These are phyloP conservation scores for Veloboletus limbatus DNA, from an alignment of 1,284 basidiomycete genomes.

Conservation along the genomic window DNA sequence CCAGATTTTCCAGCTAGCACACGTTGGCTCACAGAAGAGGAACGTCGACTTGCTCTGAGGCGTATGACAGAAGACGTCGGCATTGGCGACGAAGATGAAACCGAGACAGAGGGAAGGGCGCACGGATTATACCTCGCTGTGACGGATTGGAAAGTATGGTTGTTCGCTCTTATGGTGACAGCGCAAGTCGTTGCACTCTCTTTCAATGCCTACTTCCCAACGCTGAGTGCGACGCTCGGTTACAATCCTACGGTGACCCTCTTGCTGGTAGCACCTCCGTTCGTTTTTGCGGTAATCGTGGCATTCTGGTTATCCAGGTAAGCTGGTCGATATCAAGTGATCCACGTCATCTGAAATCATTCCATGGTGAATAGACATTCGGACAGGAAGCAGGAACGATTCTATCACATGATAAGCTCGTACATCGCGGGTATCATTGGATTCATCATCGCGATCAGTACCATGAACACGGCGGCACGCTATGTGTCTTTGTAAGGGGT, in stretches of 20 bases:
- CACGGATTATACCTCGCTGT: slow-evolving; percentile 59
- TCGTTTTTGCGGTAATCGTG: slow-evolving; percentile 62
- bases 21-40: slow-evolving; percentile 59
- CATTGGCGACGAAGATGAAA: slow-evolving; percentile 28
- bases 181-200: slow-evolving; percentile 43
- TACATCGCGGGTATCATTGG: slow-evolving; percentile 58
- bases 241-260: slow-evolving; percentile 64
- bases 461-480: slow-evolving; percentile 64
- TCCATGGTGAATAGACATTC: slow-evolving; percentile 11
- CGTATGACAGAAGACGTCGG: slow-evolving; percentile 75
- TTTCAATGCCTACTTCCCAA: slow-evolving; percentile 80
- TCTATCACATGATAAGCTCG: slow-evolving; percentile 60
- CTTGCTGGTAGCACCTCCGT: slow-evolving; percentile 77
- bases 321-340: slow-evolving; percentile 3
- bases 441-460: slow-evolving; percentile 71
- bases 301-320: slow-evolving; percentile 52
- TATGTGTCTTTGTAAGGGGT: slow-evolving; percentile 63
- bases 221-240: slow-evolving; percentile 66
- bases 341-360: slow-evolving; percentile 13
- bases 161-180: slow-evolving; percentile 52
- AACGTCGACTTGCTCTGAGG: slow-evolving; percentile 64
- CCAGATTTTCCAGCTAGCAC: slow-evolving; percentile 74
- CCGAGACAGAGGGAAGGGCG: slow-evolving; percentile 29
- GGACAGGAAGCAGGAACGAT: slow-evolving; percentile 52
- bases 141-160: slow-evolving; percentile 64